Percentiles rank a stretch among this genome's conserved stretches.
Conservation (phyloP, 768 basidiomycete genomes). For the Sarcodon aspratus region DNA sequence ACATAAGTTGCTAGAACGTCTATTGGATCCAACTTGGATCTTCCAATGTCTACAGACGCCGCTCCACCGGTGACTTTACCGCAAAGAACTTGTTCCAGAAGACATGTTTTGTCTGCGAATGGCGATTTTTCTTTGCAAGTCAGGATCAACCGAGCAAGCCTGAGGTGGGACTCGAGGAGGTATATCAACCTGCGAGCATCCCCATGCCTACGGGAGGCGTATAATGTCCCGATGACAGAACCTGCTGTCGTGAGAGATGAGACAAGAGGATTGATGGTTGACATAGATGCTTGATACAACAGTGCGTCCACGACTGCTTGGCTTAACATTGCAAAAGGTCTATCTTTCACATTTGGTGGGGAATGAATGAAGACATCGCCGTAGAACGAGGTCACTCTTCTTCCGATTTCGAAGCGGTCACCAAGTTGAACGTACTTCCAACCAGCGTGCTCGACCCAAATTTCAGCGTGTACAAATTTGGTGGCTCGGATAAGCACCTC, state of each 20-base stretch:
- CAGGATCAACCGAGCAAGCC: slow-evolving; percentile 49
- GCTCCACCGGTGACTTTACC: slow-evolving; percentile 43
- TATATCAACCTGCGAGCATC: slow-evolving; percentile 61
- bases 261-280: slow-evolving; percentile 74
- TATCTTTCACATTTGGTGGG: slow-evolving; percentile 37
- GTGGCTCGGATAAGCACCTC: slow-evolving; percentile 74
- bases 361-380: slow-evolving; percentile 52
- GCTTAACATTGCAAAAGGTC: slow-evolving; percentile 51
- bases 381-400: slow-evolving; percentile 56
- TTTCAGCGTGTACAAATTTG: slow-evolving; percentile 71
- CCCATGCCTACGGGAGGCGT: slow-evolving; percentile 49
- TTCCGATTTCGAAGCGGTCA: slow-evolving; percentile 76
- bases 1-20: slow-evolving; percentile 65
- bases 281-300: slow-evolving; percentile 63
- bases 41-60: slow-evolving; percentile 28
- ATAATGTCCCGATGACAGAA: slow-evolving; percentile 46
- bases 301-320: slow-evolving; percentile 60
- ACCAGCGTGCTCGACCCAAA: slow-evolving; percentile 77
- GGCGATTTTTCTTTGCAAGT: slow-evolving; percentile 43
- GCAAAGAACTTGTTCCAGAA: slow-evolving; percentile 72
- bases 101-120: slow-evolving; percentile 22
- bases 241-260: slow-evolving; percentile 54
- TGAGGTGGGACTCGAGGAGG: slow-evolving; percentile 58
- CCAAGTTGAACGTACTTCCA: slow-evolving; percentile 83
- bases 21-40: slow-evolving; percentile 53